Conservation (phyloP, 257 asterid species). For the Lycium ferocissimum region DNA sequence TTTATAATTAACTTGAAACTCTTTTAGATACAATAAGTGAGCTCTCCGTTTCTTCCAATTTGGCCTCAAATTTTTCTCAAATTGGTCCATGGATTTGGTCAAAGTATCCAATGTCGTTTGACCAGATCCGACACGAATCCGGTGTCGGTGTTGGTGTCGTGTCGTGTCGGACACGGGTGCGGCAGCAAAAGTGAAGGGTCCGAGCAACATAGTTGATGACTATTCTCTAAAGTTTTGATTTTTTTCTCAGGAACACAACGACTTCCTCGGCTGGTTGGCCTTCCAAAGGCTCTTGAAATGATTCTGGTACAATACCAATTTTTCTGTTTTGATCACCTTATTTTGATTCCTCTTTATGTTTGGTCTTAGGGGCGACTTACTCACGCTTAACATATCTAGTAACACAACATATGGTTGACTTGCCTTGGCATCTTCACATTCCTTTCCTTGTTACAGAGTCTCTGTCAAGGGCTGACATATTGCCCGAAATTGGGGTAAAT, state of each 20-base stretch:
- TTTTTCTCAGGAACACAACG: constrained; percentile 84
- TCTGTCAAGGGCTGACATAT: constrained; percentile 2
- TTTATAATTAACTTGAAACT: too few species aligned
- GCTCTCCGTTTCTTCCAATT: too few species aligned
- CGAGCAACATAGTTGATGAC: too few species aligned
- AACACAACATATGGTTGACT: neutral
- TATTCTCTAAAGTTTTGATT: neutral
- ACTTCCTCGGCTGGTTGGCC: constrained; percentile 98
- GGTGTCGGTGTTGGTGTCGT: too few species aligned
- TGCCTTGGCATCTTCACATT: neutral
- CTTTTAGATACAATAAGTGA: too few species aligned
- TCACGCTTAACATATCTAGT: neutral
- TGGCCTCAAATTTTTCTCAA: too few species aligned
- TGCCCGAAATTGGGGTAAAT: neutral
- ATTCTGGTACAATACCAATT: constrained; percentile 66
- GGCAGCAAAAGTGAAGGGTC: too few species aligned
- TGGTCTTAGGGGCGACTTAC: neutral
- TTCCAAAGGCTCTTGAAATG: constrained; percentile 95
- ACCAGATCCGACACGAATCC: too few species aligned
- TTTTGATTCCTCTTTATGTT: neutral
- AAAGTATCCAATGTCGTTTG: too few species aligned
- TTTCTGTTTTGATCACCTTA: constrained; percentile 20
- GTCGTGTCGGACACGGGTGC: too few species aligned
- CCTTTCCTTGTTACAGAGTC: neutral
- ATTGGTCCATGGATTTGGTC: too few species aligned